A percentile compares a stretch with the other conserved stretches of the same genome.
Conservation (phyloP, 208 protist species). For the Angomonas desouzai region DNA sequence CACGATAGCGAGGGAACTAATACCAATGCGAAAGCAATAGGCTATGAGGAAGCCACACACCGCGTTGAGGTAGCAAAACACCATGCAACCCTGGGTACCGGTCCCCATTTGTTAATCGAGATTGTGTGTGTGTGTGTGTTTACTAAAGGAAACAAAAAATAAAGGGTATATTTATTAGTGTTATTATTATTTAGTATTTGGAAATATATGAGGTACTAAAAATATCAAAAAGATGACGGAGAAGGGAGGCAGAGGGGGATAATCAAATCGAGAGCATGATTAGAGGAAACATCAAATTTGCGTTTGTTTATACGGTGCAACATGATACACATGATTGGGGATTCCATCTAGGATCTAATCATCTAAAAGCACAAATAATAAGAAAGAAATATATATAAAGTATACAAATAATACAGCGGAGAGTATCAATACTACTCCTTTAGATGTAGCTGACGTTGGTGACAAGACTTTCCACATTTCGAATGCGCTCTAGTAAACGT, state of each 20-base stretch:
- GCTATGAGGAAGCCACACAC: conserved; percentile 67
- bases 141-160: too few relatives aligned
- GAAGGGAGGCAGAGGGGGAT: too few relatives aligned
- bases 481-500: neutral
- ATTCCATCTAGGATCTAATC: neutral
- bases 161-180: too few relatives aligned
- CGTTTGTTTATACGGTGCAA: too few relatives aligned
- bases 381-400: neutral
- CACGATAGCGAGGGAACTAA: conserved; percentile 61
- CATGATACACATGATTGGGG: too few relatives aligned
- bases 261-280: too few relatives aligned
- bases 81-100: conserved; percentile 53
- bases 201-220: too few relatives aligned
- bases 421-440: neutral
- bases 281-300: too few relatives aligned
- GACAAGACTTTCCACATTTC: conserved; percentile 1
- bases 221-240: too few relatives aligned
- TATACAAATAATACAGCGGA: neutral
- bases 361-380: conserved; percentile 1
- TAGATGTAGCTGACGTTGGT: neutral
- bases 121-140: too few relatives aligned
- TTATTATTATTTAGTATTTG: too few relatives aligned
- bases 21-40: conserved; percentile 64
- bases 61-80: conserved; percentile 74
- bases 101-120: conserved; percentile 39